Evolutionary conservation across 495 filamentous ascomycete genomes (phyloP), one percentile per base, ranked within the genome.

Genomic region (Neurospora intermedia): DNA sequence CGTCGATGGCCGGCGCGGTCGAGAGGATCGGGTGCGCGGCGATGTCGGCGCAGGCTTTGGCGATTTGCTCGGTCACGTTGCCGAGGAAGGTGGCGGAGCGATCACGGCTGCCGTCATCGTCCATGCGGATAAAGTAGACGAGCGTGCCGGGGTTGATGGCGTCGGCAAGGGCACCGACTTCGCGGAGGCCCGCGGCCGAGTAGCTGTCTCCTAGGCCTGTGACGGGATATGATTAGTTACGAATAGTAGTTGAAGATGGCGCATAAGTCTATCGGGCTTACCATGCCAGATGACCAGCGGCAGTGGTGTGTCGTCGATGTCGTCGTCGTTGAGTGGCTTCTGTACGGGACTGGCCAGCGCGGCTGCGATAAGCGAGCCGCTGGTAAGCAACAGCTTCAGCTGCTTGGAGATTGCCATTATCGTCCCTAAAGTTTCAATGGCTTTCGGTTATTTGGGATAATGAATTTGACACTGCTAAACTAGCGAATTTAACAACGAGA

Each of bases 241-340:
- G 15, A 11, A 11, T 0, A 1, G 38, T 9, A 35, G 18, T 69
- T 59, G 38, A 9, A 43, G 39, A 20, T 66, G 10, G 7, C 8
- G 39, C 16, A 7, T 48, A 48, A 48, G 48, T 59, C 2, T 31
- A 5, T 15, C 48, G 81, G 90, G 90, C 45, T 92, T 86, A 76
- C 93, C 94, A 81, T 99, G 96, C 96, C 96, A 99, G 78, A 98
- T 92, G 16, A 99, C 87, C 20, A 99, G 84, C 0, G 96, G 96
- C 43, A 96, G 87, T 6, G 92, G 92, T 2, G 85, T 88, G 73
- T 88, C 86, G 76, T 86, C 80, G 16, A 81, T 79, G 66, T 83
- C 79, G 45, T 81, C 81, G 76, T 76, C 77, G 45, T 74, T 69
- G 16, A 71, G 62, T 3, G 18, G 74, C 66, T 74, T 74, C 13